Evolutionary conservation across 179 eudicot species (phyloP).

Genomic region (Sideroxylon spinosum): DNA sequence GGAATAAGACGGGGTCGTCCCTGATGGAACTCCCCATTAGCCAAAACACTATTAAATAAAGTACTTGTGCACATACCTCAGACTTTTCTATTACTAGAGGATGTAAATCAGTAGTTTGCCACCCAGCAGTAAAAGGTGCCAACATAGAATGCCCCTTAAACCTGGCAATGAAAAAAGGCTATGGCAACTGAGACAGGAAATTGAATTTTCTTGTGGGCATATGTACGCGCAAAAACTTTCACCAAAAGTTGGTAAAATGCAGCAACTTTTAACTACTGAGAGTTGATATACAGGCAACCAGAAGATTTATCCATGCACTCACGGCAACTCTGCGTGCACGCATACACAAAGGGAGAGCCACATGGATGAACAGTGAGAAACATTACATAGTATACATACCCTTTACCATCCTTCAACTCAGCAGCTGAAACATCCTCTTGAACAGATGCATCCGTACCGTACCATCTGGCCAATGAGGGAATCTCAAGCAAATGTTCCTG

Average conservation of each 20-base stretch:
- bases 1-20: not conserved
- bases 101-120: conserved; percentile 67
- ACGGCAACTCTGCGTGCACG: no score
- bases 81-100: conserved; percentile 81
- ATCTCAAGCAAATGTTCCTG: conserved; percentile 22
- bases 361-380: not conserved
- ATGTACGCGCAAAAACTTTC: not conserved
- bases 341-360: no score
- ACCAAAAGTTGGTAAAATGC: not conserved
- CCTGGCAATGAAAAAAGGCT: conserved; percentile 29
- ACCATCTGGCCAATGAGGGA: conserved; percentile 36
- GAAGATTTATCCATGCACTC: not conserved
- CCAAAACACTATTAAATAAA: no score
- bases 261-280: not conserved
- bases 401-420: conserved; percentile 26
- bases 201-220: not conserved
- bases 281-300: not conserved
- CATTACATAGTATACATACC: conserved; percentile 22
- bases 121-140: conserved; percentile 96
- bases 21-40: no score
- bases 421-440: conserved; percentile 30
- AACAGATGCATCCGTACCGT: conserved; percentile 39
- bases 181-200: not conserved
- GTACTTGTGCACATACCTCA: conserved; percentile 44
- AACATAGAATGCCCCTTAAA: conserved; percentile 86